Evolutionary conservation across 495 filamentous ascomycete genomes (phyloP), one percentile per base, ranked within the genome.

Genomic region (Halenospora varia): DNA sequence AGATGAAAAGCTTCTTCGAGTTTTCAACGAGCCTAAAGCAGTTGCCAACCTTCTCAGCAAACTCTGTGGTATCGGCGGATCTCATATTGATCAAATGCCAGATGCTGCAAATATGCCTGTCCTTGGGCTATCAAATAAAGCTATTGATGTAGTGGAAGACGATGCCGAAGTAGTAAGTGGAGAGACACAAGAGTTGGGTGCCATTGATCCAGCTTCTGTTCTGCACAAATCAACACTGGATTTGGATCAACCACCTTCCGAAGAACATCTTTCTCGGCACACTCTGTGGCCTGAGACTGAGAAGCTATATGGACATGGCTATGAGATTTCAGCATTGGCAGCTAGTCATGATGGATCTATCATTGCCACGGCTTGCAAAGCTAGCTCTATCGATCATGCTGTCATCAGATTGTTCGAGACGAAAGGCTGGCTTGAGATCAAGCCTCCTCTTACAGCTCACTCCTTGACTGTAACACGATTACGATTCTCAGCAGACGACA

Each of bases 251-350:
- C 95, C 95, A 19, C 92, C 94, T 2, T 74, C 90, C 17, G 94
- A 99, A 68, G 93, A 97, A 63, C 85, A 88, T 55, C 82, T 99
- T 13, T 84, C 89, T 26, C 85, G 94, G 8, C 86, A 96, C 65
- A 96, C 92, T 2, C 80, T 99, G 23, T 99, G 91, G 91, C 94
- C 94, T 0, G 94, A 99, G 62, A 83, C 82, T 41, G 94, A 97
- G 68, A 99, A 99, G 71, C 82, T 99, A 3, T 99, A 99, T 70
- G 94, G 94, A 4, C 94, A 99, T 72, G 94, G 94, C n/a, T 96
- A 96, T 74, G 94, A 99, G 70, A 94, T 99, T 41, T 95, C 92
- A 19, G 86, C 89, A 10, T 82, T 96, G 20, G 88, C 92, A n/a
- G 81, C 84, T 8, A 90, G 83, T 62, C 82, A 88, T 58, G 86